Conservation (phyloP, 148 eudicot species). For the Rheum nobile region DNA sequence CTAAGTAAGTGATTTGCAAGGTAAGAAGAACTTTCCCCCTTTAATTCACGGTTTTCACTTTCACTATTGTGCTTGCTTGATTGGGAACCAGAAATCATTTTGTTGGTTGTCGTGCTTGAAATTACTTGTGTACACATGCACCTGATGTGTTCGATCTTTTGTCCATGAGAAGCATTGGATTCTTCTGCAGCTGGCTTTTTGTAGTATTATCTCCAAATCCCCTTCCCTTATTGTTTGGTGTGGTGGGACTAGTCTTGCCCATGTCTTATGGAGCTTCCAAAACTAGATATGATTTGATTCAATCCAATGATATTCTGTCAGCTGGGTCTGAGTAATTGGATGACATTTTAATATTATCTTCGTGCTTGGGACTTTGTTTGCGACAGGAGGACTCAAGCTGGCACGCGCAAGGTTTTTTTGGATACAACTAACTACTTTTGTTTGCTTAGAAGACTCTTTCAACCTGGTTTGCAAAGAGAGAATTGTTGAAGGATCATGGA, state of each 20-base stretch:
- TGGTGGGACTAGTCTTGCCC: background rate
- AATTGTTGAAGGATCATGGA: background rate
- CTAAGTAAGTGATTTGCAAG: background rate
- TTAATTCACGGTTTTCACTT: background rate
- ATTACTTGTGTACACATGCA: background rate
- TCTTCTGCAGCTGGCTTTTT: background rate
- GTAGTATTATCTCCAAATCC: background rate
- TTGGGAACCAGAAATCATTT: background rate
- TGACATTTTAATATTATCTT: background rate
- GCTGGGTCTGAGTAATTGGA: background rate
- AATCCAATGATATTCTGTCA: background rate
- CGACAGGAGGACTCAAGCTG: slow-evolving; percentile 1
- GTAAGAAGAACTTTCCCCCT: background rate
- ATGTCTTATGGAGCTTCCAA: background rate
- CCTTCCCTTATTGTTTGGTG: background rate
- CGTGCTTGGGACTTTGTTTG: slow-evolving; percentile 2
- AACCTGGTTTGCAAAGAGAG: background rate
- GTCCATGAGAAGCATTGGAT: background rate
- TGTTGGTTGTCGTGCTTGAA: background rate
- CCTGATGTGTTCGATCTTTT: slow-evolving; percentile 1
- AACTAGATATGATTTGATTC: background rate
- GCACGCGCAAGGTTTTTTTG: background rate
- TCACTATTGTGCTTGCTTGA: background rate
- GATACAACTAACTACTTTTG: background rate
- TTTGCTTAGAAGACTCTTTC: background rate